Evolutionary conservation across 1,284 basidiomycete genomes (phyloP).

Genomic region (Leucoagaricus sp.): DNA sequence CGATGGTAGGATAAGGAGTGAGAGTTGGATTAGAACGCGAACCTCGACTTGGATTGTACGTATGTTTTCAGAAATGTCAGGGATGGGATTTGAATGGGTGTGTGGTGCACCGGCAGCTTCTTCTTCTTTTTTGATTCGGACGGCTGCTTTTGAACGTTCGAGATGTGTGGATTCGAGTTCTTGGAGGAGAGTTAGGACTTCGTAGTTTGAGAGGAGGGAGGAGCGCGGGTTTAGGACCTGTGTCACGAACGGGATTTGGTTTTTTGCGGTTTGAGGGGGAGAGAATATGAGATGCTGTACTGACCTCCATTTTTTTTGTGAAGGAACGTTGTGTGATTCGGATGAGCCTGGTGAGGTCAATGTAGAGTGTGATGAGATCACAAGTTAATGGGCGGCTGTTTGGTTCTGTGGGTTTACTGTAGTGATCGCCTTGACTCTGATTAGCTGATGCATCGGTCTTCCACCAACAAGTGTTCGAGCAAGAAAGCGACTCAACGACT

Average conservation of each 20-base stretch:
- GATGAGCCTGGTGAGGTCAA: no score
- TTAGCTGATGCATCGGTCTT: no score
- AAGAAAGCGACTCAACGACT: no score
- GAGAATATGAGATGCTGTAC: not conserved
- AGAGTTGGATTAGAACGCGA: slow-evolving; percentile 22
- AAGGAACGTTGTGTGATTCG: no score
- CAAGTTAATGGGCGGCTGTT: no score
- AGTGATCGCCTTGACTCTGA: no score
- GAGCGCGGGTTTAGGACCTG: slow-evolving; percentile 80
- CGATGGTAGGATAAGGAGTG: not conserved
- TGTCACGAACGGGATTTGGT: not conserved
- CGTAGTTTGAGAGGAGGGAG: slow-evolving; percentile 87
- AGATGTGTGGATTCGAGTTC: slow-evolving; percentile 77
- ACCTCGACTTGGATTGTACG: slow-evolving; percentile 91
- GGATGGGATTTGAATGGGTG: slow-evolving; percentile 34
- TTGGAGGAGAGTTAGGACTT: slow-evolving; percentile 80
- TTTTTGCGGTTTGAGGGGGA: not conserved
- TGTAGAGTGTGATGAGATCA: no score
- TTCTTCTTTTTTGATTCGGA: slow-evolving; percentile 74
- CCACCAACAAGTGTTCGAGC: no score
- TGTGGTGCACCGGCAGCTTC: slow-evolving; percentile 48
- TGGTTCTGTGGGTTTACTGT: no score
- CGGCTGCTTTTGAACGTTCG: slow-evolving; percentile 64
- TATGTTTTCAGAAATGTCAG: slow-evolving; percentile 75
- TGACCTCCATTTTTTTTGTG: slow-evolving; percentile 20